These are phyloP conservation scores for Fusarium sp. DNA, from an alignment of 2,329 filamentous ascomycete species.

Conservation along the genomic window DNA sequence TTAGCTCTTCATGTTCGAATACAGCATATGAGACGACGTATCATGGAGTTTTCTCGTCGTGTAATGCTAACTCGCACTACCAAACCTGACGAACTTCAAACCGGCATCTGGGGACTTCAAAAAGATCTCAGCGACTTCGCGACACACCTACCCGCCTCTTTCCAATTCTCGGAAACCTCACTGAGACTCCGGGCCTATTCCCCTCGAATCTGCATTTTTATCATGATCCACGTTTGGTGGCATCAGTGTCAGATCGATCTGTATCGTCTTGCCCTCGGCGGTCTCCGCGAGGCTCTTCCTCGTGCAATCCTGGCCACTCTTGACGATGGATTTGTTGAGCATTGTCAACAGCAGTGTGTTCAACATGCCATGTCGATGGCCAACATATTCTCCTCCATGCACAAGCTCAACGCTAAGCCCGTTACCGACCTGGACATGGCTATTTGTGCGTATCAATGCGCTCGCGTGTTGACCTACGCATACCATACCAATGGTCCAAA, in stretches of 20 bases:
- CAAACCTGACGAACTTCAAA: conserved; percentile 59
- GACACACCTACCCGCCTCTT: conserved; percentile 65
- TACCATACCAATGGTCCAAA: conserved; percentile 61
- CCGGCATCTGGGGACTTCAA: conserved; percentile 61
- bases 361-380: conserved; percentile 69
- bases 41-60: conserved; percentile 66
- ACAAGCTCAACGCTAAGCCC: conserved; percentile 65
- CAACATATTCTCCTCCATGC: conserved; percentile 66
- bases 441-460: conserved; percentile 68
- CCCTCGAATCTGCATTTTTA: conserved; percentile 67
- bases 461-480: conserved; percentile 65
- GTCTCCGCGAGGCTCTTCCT: conserved; percentile 65
- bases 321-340: conserved; percentile 62
- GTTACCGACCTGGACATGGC: conserved; percentile 68
- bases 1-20: conserved; percentile 69
- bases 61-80: conserved; percentile 55
- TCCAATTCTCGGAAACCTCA: conserved; percentile 70
- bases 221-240: conserved; percentile 73
- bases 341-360: conserved; percentile 65
- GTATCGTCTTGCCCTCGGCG: conserved; percentile 65
- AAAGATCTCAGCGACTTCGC: conserved; percentile 67
- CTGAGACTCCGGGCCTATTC: conserved; percentile 69
- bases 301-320: conserved; percentile 59
- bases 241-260: conserved; percentile 70
- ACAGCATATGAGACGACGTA: conserved; percentile 66